A percentile compares a stretch with the other conserved stretches of the same genome.
These are phyloP conservation scores for Coemansia sp. DNA, from an alignment of 192 early-diverging fungal genomes.

Conservation along the genomic window DNA sequence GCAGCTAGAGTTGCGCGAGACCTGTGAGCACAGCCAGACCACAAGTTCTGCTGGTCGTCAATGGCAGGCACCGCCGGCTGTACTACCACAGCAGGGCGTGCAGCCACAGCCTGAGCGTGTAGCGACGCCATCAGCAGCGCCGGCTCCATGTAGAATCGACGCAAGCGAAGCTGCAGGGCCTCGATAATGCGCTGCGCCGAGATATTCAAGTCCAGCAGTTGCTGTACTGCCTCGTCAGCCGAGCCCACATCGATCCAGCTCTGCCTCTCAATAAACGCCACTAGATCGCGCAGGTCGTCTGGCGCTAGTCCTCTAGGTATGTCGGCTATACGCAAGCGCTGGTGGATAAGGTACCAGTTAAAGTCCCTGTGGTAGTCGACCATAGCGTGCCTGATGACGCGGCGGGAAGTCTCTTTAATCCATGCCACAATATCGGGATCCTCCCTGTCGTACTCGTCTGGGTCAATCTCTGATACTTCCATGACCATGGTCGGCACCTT, in stretches of 20 bases:
- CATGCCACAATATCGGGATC: conserved; percentile 48
- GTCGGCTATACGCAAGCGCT: conserved; percentile 49
- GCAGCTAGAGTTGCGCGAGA: neutral
- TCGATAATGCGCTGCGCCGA: conserved; percentile 35
- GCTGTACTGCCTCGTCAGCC: conserved; percentile 30
- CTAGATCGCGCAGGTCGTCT: conserved; percentile 31
- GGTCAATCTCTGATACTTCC: conserved; percentile 46
- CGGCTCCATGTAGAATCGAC: conserved; percentile 43
- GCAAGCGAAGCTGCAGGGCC: conserved; percentile 49
- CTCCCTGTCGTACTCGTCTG: conserved; percentile 54
- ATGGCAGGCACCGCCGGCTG: neutral
- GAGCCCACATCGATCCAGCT: conserved; percentile 40
- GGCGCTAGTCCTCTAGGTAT: conserved; percentile 32
- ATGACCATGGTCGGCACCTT: conserved; percentile 52
- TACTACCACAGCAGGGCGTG: neutral
- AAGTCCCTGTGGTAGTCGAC: conserved; percentile 55
- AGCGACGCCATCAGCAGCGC: conserved; percentile 45
- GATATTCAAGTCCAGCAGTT: conserved; percentile 39
- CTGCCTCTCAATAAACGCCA: conserved; percentile 46
- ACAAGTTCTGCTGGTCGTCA: neutral
- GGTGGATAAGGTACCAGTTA: conserved; percentile 53
- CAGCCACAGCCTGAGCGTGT: conserved; percentile 9
- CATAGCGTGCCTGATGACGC: conserved; percentile 31
- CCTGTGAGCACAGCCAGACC: neutral
- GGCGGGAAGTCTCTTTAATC: conserved; percentile 42